Base-by-base conservation (phyloP, 306 rosid species). In the Rubus parviflorus region DNA sequence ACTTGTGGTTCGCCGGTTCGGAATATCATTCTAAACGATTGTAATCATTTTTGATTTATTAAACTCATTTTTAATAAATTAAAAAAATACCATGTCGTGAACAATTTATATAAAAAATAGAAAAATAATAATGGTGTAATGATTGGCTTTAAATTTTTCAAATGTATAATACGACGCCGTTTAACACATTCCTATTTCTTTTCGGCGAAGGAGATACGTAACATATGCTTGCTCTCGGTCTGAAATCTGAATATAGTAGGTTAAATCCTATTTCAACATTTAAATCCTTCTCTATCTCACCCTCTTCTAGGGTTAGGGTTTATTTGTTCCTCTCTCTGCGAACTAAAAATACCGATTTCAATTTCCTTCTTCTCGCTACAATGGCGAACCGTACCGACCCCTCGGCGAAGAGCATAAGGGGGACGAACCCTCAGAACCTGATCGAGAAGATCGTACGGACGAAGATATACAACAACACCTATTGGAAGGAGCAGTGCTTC, bases 361-460 rank as follows among this genome's bases (percentile, higher is more conserved):
- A n/a, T 63, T 56, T 22, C 58, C 8, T 25, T 12, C n/a, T 43
- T 19, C 38, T 60, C 20, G 3, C 23, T 19, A 46, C 23, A 15
- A 95, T 96, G 99, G 99, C 98, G 66, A 96, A 89, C 80, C 99
- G 98, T 0, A 96, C 99, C 45, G 98, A 96, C 81, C 99, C 99
- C 8, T 81, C 97, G 73, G 98, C 98, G 19, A 96, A 89, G 85
- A 96, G 88, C 85, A 92, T 96, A 54, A 83, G 99, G 74, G 99
- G 99, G 13, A 91, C 98, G 49, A 96, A 96, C 79, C 99, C 98
- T 5, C 97, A 96, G 83, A 96, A 96, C 77, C 83, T 96, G 22
- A 97, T 96, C 63, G 98, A 96, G 90, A 96, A 96, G 81, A 96
- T 92, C 68, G 83, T 96, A 19, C 92, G 99, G n/a, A 88, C 99